These are phyloP conservation scores for Arthonia radiata DNA, from an alignment of 495 filamentous ascomycete genomes.

Conservation along the genomic window DNA sequence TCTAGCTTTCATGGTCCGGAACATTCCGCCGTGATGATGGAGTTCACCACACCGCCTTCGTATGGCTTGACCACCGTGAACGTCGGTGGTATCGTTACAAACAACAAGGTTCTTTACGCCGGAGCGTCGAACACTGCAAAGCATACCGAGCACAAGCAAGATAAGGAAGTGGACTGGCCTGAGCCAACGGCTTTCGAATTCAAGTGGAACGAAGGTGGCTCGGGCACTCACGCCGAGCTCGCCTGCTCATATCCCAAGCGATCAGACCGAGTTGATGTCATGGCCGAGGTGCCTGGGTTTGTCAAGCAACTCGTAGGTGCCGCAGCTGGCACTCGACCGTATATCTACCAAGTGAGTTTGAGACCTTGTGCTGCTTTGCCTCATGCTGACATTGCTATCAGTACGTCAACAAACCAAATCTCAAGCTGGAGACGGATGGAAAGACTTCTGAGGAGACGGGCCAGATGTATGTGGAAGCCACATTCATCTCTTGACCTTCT, in stretches of 20 bases:
- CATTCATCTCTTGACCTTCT: conserved; percentile 69
- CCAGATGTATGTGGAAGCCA: conserved; percentile 56
- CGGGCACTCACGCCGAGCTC: conserved; percentile 39
- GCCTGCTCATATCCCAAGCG: conserved; percentile 43
- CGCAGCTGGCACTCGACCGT: conserved; percentile 76
- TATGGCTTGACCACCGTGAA: conserved; percentile 76
- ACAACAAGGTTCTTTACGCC: conserved; percentile 55
- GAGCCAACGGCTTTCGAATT: conserved; percentile 55
- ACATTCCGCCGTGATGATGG: conserved; percentile 79
- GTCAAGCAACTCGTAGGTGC: conserved; percentile 77
- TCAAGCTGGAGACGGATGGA: conserved; percentile 68
- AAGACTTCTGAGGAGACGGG: conserved; percentile 55
- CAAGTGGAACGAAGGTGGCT: conserved; percentile 59
- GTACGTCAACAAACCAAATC: conserved; percentile 33
- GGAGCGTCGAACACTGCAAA: conserved; percentile 32
- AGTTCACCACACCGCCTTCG: conserved; percentile 83
- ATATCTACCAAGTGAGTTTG: conserved; percentile 70
- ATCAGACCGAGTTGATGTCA: conserved; percentile 74
- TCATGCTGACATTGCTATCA: too few species aligned
- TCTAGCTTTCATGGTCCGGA: conserved; percentile 69
- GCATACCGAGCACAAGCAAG: conserved; percentile 30
- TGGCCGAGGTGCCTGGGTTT: conserved; percentile 87
- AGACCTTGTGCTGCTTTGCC: conserved; percentile 11
- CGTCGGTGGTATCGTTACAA: conserved; percentile 58
- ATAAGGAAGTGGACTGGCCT: conserved; percentile 68